A percentile compares a stretch with the other conserved stretches of the same genome.
Evolutionary conservation across 106 monocot species (phyloP).

Genomic region (Chionographis japonica): DNA sequence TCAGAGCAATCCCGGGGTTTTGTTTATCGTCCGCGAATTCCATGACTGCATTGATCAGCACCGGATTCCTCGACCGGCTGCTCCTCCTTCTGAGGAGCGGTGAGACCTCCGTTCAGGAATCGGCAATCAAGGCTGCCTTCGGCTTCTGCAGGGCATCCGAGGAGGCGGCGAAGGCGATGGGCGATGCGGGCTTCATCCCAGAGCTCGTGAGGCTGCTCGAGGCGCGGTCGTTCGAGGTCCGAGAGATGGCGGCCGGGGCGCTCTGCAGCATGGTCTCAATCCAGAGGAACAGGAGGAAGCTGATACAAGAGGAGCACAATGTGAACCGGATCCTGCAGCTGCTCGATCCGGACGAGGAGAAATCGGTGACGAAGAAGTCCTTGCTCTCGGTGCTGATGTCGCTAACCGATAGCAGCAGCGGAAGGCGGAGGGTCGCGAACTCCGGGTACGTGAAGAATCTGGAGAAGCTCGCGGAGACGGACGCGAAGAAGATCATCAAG

Average conservation of each 20-base stretch:
- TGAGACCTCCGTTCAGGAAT: constrained; percentile 38
- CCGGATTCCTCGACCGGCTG: constrained; percentile 33
- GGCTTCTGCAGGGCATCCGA: constrained; percentile 29
- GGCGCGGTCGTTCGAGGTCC: constrained; percentile 22
- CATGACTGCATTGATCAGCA: constrained; percentile 22
- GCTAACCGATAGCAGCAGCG: constrained; percentile 40
- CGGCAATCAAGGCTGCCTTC: constrained; percentile 26
- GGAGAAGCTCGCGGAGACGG: constrained; percentile 47
- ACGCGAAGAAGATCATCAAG: constrained; percentile 62
- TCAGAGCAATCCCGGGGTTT: constrained; percentile 35
- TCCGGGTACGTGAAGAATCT: constrained; percentile 40
- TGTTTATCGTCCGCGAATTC: constrained; percentile 21
- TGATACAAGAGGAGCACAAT: constrained; percentile 45
- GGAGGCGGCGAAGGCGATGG: constrained; percentile 33
- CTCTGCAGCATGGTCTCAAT: constrained; percentile 31
- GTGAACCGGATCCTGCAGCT: constrained; percentile 39
- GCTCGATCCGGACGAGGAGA: constrained; percentile 41
- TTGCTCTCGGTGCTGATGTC: constrained; percentile 45
- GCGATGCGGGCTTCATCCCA: constrained; percentile 34
- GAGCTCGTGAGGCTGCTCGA: constrained; percentile 37
- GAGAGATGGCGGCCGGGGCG: constrained; percentile 34
- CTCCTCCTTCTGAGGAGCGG: constrained; percentile 42
- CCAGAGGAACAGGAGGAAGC: constrained; percentile 38
- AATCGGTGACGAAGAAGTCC: constrained; percentile 23
- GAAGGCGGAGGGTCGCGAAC: constrained; percentile 44